Conservation (phyloP, 352 stramenopile genomes). For the Phytophthora ohioensis region DNA sequence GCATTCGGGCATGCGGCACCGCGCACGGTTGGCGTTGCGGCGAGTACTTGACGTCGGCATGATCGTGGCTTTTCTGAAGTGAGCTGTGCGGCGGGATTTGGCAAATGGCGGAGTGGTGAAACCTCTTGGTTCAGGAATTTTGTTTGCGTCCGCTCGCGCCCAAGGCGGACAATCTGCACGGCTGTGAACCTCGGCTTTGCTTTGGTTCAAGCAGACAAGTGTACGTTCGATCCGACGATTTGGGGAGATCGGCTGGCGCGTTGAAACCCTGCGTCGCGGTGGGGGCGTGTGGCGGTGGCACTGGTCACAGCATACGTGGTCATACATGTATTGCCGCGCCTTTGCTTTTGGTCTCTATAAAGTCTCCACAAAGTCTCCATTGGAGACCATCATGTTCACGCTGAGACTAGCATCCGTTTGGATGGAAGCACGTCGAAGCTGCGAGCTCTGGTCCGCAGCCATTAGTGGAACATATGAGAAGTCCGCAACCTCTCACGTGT, state of each 20-base stretch:
- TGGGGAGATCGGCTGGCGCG: constrained; percentile 25
- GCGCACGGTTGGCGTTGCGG: constrained; percentile 72
- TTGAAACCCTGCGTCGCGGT: constrained; percentile 8
- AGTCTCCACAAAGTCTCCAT: neutral
- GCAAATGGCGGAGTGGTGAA: constrained; percentile 29
- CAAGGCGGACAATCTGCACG: constrained; percentile 27
- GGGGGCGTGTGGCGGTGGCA: neutral
- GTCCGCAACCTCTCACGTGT: constrained; percentile 7
- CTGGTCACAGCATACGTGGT: constrained; percentile 10
- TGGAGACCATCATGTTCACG: constrained; percentile 16
- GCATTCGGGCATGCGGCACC: constrained; percentile 71
- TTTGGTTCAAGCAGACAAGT: constrained; percentile 37
- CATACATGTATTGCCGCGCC: constrained; percentile 16
- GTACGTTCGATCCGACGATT: constrained; percentile 42
- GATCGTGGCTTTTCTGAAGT: constrained; percentile 30
- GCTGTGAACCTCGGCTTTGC: constrained; percentile 14
- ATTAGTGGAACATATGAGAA: constrained; percentile 27
- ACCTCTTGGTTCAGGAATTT: constrained; percentile 31
- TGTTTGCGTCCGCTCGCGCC: constrained; percentile 33
- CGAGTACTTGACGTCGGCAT: constrained; percentile 44
- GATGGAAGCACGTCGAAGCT: constrained; percentile 8
- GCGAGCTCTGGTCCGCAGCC: constrained; percentile 27
- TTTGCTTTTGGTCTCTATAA: constrained; percentile 29
- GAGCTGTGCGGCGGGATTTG: constrained; percentile 25
- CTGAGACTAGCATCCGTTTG: constrained; percentile 18